Base-by-base conservation (phyloP, 208 protist species). In the Trypanosoma lewisi region DNA sequence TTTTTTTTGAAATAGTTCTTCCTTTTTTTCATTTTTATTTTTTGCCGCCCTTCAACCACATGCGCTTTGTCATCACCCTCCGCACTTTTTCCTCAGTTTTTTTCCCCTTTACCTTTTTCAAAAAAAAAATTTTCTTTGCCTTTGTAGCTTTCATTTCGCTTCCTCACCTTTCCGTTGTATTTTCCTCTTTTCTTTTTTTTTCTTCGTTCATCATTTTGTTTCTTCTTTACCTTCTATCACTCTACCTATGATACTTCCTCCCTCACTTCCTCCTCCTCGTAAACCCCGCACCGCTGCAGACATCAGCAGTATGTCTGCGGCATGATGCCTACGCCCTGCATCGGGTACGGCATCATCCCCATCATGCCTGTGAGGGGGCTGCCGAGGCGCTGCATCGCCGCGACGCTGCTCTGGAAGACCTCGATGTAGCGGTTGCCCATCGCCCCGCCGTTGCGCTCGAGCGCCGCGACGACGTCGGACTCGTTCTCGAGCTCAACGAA, bases 391-490 rank as follows among this genome's bases (percentile, higher is more conserved):
- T 72, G 66, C 66, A 72, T 72, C 21, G 66, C 66, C 25, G 66
- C 57, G 7, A 58, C 54, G 54, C 66, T 72, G 47, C 59, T 75
- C 21, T 48, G 39, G 63, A 78, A 81, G 14, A 84, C 69, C 62
- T 79, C 79, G 63, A 79, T 81, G 57, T 81, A 85, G 21, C 71
- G 71, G 28, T 17, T 60, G 23, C 73, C 71, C 69, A 85, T 70
- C n/a, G 49, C 44, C 23, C 30, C 37, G 31, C 73, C 56, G 53
- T 75, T 70, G n/a, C 54, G 63, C 4, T 59, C 39, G 17, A 83
- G 42, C 1, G 80, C 75, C 2, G 44, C 42, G 44, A 48, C 21
- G 17, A 79, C 57, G 51, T 77, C 80, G 0, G 21, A 51, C 23
- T 58, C 39, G 28, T 54, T 61, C 54, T 73, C 57, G 12, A 85